phyloP scores from a whole-genome alignment of 164 flowering plant species.

The Warburgia ugandensis region DNA sequence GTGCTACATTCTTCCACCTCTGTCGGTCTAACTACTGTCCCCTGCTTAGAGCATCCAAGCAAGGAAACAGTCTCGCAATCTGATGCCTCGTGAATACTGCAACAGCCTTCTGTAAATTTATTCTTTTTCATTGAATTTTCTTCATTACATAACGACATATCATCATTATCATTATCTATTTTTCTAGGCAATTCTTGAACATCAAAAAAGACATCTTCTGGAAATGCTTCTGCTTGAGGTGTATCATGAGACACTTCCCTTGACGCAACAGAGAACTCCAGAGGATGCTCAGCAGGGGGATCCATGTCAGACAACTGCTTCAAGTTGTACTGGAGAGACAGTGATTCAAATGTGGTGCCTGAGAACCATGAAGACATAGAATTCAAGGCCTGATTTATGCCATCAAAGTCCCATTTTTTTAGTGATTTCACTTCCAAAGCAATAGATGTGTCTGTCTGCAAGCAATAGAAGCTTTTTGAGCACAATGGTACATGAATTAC shows the following conservation, averaged over 20 bases:
- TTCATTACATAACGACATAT: neutral
- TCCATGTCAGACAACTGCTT: too few species aligned
- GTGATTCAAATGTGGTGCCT: conserved; percentile 18
- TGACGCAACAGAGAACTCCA: neutral
- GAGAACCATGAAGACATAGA: conserved; percentile 24
- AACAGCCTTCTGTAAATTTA: neutral
- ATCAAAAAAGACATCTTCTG: too few species aligned
- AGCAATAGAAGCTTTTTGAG: neutral
- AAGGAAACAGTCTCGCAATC: too few species aligned
- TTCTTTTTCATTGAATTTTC: neutral
- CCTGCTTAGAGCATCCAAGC: too few species aligned
- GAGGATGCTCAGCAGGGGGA: neutral
- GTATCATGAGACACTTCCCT: too few species aligned
- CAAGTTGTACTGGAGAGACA: too few species aligned
- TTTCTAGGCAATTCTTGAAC: too few species aligned
- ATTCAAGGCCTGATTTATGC: conserved; percentile 19
- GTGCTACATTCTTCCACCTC: conserved; percentile 8
- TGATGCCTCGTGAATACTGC: too few species aligned
- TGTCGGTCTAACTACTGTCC: too few species aligned
- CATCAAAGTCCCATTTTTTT: conserved; percentile 28
- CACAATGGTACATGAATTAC: too few species aligned
- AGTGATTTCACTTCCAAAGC: conserved; percentile 27
- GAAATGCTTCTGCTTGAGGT: too few species aligned
- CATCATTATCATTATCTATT: conserved; percentile 4
- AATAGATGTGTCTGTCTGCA: conserved; percentile 27